Base-by-base conservation (phyloP, 2,329 filamentous ascomycete species). In the Westerdykella ornata region DNA sequence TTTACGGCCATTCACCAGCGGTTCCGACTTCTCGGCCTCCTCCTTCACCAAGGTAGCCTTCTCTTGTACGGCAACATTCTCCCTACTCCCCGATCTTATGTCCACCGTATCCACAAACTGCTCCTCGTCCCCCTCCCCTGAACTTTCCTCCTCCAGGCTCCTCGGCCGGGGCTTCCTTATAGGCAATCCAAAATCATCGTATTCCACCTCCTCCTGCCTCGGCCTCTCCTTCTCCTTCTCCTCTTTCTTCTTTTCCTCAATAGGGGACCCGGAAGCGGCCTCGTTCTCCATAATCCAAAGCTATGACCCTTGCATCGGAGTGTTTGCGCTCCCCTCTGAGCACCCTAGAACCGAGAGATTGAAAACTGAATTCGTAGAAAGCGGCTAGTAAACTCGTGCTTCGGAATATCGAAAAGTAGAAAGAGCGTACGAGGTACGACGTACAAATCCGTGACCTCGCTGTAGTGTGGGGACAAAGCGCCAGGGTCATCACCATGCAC, bases 121-220 rank as follows among this genome's bases (percentile, higher is more conserved):
- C 22, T 57, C 59, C 14, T 53, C 52, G 4, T 55, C 51, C 26
- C 53, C 46, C 15, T 60, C 56, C 9, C 54, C 38, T 16, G 50
- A 47, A 14, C 39, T 52, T 19, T 59, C 60, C 42, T 41, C 56
- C 36, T 57, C 47, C 14, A 55, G 56, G 22, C 52, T 56, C 37
- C 54, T 54, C 18, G 53, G 53, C 29, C 60, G 46, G 37, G 52
- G 73, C 53, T 72, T 76, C 59, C 71, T 73, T 47, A 83, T 74
- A 14, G 82, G 82, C 48, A 87, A 68, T 38, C 83, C 83, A 60
- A 86, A 87, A 51, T 87, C 83, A 62, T 87, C 83, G 44, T 80
- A 67, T 55, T 82, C 78, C 37, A 62, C 52, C 13, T 51, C 55
- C 9, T 46, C 22, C 34, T 46, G 46, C 12, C 41, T 29, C 13